Evolutionary conservation across 805 yeast genomes (phyloP).

Genomic region (Metschnikowia borealis): DNA sequence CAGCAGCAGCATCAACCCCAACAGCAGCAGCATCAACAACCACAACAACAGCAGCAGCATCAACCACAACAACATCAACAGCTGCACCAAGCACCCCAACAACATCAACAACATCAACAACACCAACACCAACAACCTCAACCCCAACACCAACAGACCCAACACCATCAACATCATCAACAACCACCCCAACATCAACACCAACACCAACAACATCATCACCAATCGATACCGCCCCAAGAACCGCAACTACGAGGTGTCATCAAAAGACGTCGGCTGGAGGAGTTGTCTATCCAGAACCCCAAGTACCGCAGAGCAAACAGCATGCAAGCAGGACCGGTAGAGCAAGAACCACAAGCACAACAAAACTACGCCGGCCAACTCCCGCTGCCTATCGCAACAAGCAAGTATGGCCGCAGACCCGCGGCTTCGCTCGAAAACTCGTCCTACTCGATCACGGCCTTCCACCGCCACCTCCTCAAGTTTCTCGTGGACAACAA

Average conservation of each 20-base stretch:
- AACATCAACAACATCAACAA: slow-evolving; percentile 3
- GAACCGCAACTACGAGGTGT: not conserved
- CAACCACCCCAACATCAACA: not conserved
- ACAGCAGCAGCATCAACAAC: slow-evolving; percentile 4
- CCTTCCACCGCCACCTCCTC: slow-evolving; percentile 49
- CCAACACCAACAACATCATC: slow-evolving; percentile 1
- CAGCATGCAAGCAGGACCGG: not conserved
- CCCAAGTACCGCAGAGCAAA: not conserved
- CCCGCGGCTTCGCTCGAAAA: slow-evolving; percentile 24
- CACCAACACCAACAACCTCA: not conserved
- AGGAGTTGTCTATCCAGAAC: not conserved
- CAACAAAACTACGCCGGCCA: slow-evolving; percentile 8
- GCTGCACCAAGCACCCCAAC: slow-evolving; percentile 1
- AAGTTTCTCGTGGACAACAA: slow-evolving; percentile 51
- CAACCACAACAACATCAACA: slow-evolving; percentile 5
- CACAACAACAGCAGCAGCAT: slow-evolving; percentile 3
- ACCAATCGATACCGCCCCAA: not conserved
- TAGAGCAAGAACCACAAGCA: not conserved
- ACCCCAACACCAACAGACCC: slow-evolving; percentile 2
- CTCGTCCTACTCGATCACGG: slow-evolving; percentile 41
- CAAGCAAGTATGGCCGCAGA: not conserved
- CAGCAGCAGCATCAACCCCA: slow-evolving; percentile 4
- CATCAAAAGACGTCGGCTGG: not conserved
- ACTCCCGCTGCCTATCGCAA: not conserved
- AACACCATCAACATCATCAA: slow-evolving; percentile 6